phyloP scores from a whole-genome alignment of 2,329 filamentous ascomycete species.

The Pyrenophora teres region DNA sequence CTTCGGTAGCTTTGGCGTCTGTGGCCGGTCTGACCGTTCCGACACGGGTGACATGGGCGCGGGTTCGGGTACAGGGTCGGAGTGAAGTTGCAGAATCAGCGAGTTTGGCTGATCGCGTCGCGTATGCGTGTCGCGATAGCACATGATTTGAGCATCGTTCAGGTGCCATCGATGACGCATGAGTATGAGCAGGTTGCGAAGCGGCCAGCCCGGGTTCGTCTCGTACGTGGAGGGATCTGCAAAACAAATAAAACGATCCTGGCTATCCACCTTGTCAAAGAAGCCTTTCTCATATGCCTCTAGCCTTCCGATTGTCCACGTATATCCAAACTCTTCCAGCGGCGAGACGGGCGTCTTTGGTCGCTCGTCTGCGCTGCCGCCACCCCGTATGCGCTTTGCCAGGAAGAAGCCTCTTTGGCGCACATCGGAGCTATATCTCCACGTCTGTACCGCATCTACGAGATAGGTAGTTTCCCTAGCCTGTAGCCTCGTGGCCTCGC shows the following conservation, averaged over 20 bases:
- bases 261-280: slow-evolving; percentile 72
- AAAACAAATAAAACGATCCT: slow-evolving; percentile 84
- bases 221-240: slow-evolving; percentile 91
- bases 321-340: slow-evolving; percentile 64
- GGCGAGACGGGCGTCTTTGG: slow-evolving; percentile 58
- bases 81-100: slow-evolving; percentile 65
- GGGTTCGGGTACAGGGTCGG: slow-evolving; percentile 24
- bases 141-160: slow-evolving; percentile 78
- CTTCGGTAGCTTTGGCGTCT: slow-evolving; percentile 70
- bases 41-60: slow-evolving; percentile 8
- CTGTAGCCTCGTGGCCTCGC: slow-evolving; percentile 56
- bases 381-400: slow-evolving; percentile 70
- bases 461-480: slow-evolving; percentile 75
- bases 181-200: slow-evolving; percentile 85
- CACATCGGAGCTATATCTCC: slow-evolving; percentile 79
- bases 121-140: slow-evolving; percentile 83
- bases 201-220: slow-evolving; percentile 86
- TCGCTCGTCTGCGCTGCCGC: slow-evolving; percentile 31
- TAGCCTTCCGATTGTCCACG: slow-evolving; percentile 78
- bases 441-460: slow-evolving; percentile 83
- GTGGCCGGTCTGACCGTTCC: slow-evolving; percentile 26
- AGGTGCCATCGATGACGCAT: slow-evolving; percentile 81
- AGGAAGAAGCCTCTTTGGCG: slow-evolving; percentile 95
- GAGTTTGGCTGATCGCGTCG: slow-evolving; percentile 81
- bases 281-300: slow-evolving; percentile 84